phyloP scores from a whole-genome alignment of 2,329 filamentous ascomycete species.

The Claviceps sp. region DNA sequence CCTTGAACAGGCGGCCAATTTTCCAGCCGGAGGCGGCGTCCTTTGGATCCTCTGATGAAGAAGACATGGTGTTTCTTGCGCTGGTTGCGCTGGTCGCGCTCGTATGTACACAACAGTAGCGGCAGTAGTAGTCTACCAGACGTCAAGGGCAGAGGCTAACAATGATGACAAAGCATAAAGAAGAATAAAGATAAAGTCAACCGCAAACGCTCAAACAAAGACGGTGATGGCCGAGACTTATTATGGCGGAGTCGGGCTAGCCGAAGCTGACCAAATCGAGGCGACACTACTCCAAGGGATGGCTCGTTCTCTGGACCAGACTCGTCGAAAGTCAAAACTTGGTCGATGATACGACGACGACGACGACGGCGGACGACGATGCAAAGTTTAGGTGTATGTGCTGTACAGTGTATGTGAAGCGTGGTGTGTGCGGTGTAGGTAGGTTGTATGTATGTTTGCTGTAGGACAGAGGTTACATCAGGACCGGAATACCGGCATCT shows the following conservation, averaged over 20 bases:
- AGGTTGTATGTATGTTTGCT: neutral
- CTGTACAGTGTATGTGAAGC: no score
- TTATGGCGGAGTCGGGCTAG: neutral
- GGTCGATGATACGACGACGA: neutral
- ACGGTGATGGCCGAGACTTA: neutral
- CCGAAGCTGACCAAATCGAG: neutral
- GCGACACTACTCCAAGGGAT: neutral
- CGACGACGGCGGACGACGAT: neutral
- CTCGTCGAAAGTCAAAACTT: neutral
- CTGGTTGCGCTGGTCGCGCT: neutral
- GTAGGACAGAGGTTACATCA: neutral
- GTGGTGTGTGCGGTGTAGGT: no score
- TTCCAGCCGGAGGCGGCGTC: neutral
- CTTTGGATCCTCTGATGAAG: slow-evolving; percentile 1
- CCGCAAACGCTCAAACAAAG: neutral
- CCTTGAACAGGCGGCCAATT: slow-evolving; percentile 1
- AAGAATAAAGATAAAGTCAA: neutral
- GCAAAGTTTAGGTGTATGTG: neutral
- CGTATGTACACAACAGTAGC: neutral
- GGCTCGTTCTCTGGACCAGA: neutral
- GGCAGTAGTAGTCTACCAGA: neutral
- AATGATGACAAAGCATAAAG: neutral
- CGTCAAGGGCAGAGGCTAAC: neutral
- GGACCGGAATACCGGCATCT: neutral
- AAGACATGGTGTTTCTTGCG: slow-evolving; percentile 1